These are phyloP conservation scores for Diophrys sp. DNA, from an alignment of 73 alveolate species.

Conservation along the genomic window DNA sequence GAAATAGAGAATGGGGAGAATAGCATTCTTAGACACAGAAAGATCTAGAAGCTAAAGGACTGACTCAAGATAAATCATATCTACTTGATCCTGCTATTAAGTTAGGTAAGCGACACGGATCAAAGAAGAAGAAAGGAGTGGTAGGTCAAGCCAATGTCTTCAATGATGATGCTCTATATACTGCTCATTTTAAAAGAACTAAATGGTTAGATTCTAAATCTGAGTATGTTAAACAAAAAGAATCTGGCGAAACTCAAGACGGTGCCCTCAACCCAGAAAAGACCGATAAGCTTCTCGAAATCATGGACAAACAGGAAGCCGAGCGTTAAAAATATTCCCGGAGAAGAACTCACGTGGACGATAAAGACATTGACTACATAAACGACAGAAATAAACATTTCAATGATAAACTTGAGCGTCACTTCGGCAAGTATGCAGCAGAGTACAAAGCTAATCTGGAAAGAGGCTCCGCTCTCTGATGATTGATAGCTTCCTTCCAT, in stretches of 20 bases:
- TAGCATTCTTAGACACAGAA: constrained; percentile 13
- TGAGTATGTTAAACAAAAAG: constrained; percentile 20
- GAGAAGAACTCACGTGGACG: constrained; percentile 87
- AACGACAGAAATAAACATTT: constrained; percentile 93
- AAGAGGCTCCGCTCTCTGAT: constrained; percentile 93
- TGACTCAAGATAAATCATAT: constrained; percentile 46
- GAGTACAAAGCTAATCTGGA: constrained; percentile 90
- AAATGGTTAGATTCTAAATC: constrained; percentile 24
- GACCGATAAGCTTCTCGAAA: constrained; percentile 66
- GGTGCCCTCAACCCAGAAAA: constrained; percentile 32
- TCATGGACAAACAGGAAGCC: constrained; percentile 71
- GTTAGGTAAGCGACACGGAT: constrained; percentile 21
- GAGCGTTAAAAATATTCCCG: constrained; percentile 83
- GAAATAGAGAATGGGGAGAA: constrained; percentile 42
- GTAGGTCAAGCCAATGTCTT: constrained; percentile 78
- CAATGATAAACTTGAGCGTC: constrained; percentile 89
- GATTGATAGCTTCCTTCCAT: too few relatives aligned
- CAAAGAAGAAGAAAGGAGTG: constrained; percentile 37
- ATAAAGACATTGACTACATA: constrained; percentile 90
- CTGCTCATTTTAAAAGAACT: constrained; percentile 67
- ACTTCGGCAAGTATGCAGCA: constrained; percentile 84
- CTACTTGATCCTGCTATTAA: constrained; percentile 36
- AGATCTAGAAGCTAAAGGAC: constrained; percentile 31
- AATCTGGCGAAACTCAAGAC: constrained; percentile 25
- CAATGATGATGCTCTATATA: constrained; percentile 72